Evolutionary conservation across 139 green algal species (phyloP), one percentile per base, ranked within the genome.

Genomic region (Chlamydomonas asymmetrica): DNA sequence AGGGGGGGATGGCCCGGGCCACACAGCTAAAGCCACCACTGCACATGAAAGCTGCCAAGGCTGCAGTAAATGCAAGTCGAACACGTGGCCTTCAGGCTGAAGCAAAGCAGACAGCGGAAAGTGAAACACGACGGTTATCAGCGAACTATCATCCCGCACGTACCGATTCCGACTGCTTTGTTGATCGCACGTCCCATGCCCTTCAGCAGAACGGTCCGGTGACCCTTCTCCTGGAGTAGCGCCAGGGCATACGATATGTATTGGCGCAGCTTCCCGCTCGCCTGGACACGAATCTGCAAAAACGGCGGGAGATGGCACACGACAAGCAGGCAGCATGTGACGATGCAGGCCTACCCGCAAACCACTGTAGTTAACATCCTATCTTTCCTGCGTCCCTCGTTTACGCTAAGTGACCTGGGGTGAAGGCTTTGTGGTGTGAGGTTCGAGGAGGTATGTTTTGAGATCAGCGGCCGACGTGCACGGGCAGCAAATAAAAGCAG

Each of bases 131-230:
- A 5, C 37, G 5, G 34, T 20, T 34, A 57, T 9, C 40, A 59
- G 64, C 27, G 37, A 8, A 57, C 61, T 27, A 16, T 43, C 18
- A 29, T 20, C 39, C 52, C 16, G 27, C 6, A 23, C 82, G 34
- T 45, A 94, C 89, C 89, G 34, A 95, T 83, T 3, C 89, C 88
- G 9, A 97, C 92, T 2, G 91, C 90, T 71, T 97, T 98, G 88
- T 95, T 96, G 80, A 97, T 98, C 66, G 93, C 93, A 35, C 84
- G 76, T 16, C 93, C 93, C 93, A 97, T 97, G 6, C 87, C 92
- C 72, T 93, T 96, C 5, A 98, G 78, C 27, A 92, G 71, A 0
- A 97, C 75, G 0, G 84, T 78, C 10, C 76, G 72, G 43, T 88
- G 73, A 1, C 80, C 87, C 63, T 94, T 94, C 66, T 95, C 91